Evolutionary conservation across 1,139 yeast species (phyloP), one percentile per base, ranked within the genome.

Genomic region (Meyerozyma sp.): DNA sequence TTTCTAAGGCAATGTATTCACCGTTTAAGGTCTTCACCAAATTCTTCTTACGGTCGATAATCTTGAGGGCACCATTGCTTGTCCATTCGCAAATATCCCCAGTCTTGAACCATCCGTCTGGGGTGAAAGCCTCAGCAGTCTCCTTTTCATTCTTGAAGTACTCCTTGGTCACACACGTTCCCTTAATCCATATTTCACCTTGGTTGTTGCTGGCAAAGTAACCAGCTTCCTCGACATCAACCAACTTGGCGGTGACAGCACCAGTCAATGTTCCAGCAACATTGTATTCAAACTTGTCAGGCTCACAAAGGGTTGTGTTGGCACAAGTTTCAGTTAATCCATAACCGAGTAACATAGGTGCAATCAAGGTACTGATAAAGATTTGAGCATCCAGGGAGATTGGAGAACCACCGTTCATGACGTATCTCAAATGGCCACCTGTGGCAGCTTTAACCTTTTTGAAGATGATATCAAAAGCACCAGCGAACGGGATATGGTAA

Each of bases 21-120:
- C 99, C 99, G 61, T 93, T 91, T 59, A 81, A 74, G 18, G 98
- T 94, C 77, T 94, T 94, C 56, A 94, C 95, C 65, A 94, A 75
- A 65, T 94, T 94, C 82, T 94, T 94, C 74, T 82, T 87, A 66
- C 99, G 87, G 70, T 94, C 99, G 63, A 94, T 86, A 52, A 94
- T 75, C 59, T 76, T 81, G 59, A 94, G 72, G 47, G 81, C 82
- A 54, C 98, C 98, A 52, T 74, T 76, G 21, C 81, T 52, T 39
- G 93, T 78, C 95, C 96, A 90, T 70, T 89, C 93, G 59, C 93
- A 97, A 64, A 94, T 89, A 66, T 94, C 99, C 65, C 99, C 99
- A 39, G 98, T 93, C 62, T 74, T 79, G 73, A 94, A 94, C 97
- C 98, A 94, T 27, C 93, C 95, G 52, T 73, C 75, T 51, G 90